phyloP scores from a whole-genome alignment of 176 grass and related monocot genomes.

The Eleusine coracana region DNA sequence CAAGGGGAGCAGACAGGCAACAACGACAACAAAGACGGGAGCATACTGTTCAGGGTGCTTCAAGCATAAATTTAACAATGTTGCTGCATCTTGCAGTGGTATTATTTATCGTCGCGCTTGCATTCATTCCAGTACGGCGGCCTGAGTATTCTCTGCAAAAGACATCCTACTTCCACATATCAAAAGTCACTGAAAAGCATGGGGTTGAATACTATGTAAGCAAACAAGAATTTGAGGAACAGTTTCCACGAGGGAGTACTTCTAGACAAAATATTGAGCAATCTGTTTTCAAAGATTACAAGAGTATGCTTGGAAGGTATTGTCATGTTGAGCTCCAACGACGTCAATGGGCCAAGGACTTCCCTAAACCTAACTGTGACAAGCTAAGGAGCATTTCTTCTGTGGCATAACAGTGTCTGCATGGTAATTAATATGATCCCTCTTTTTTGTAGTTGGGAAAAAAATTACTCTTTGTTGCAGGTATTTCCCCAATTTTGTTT shows the following conservation, averaged over 20 bases:
- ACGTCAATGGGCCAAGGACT: conserved; percentile 56
- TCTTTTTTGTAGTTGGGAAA: not conserved
- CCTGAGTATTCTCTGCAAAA: conserved; percentile 77
- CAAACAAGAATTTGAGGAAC: conserved; percentile 77
- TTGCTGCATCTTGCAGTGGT: conserved; percentile 58
- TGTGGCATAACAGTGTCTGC: conserved; percentile 44
- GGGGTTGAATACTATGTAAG: conserved; percentile 83
- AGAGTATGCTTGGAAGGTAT: conserved; percentile 52
- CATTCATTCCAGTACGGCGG: conserved; percentile 56
- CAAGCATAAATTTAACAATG: conserved; percentile 43
- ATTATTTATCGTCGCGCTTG: conserved; percentile 49
- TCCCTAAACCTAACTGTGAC: conserved; percentile 82
- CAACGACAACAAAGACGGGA: conserved; percentile 52
- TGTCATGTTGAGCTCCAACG: conserved; percentile 73
- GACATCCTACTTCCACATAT: conserved; percentile 59
- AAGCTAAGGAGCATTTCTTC: conserved; percentile 52
- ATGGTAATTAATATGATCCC: conserved; percentile 34
- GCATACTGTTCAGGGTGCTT: conserved; percentile 39
- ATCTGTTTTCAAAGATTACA: conserved; percentile 76
- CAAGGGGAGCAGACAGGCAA: conserved; percentile 53
- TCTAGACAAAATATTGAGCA: conserved; percentile 74
- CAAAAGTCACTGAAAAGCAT: conserved; percentile 64
- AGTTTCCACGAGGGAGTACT: conserved; percentile 61
- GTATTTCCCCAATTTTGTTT: not conserved
- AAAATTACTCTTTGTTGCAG: conserved; percentile 15